Base-by-base conservation (phyloP, 2,329 filamentous ascomycete genomes). In the Fragosphaeria purpurea region DNA sequence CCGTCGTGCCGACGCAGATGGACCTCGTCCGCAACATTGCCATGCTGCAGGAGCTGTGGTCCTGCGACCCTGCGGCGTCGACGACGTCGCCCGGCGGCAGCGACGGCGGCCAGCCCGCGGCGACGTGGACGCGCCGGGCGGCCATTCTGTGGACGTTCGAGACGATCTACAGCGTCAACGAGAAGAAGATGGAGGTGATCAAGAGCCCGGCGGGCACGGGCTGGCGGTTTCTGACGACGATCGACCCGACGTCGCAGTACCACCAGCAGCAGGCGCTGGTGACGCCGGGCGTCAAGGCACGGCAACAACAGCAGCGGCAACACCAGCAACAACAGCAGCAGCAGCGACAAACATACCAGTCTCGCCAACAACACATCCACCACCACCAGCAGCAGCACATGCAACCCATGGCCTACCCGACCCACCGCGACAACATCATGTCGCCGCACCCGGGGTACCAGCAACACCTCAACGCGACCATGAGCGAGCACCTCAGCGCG, bases 41-140 rank as follows among this genome's bases (percentile, higher is more conserved):
- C 61, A 83, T 83, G 80, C 79, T 81, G 62, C 80, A 84, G 62
- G 80, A 83, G 67, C 71, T 83, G 38, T 82, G 75, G 72, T 82
- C 77, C 4, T 66, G 69, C 10, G 63, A 75, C 4, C 72, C 72
- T 6, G 69, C 71, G 11, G 45, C 57, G 10, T 7, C 46, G 11
- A 30, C 48, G 67, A 62, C 61, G 30, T 53, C 38, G 22, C 46
- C 41, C 22, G 41, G 22, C 41, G 31, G 32, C 31, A 38, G 37
- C 44, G 9, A 9, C 11, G 35, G 13, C 46, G 48, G 50, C 52
- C 37, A 42, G 13, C 51, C 49, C 51, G 42, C 56, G 56, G 53
- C 58, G 47, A 63, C 67, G 57, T 83, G 78, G 76, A 73, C 69
- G 8, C 74, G 78, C n/a, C 75, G 79, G 46, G 74, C 71, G 37